Evolutionary conservation across 306 rosid species (phyloP), one percentile per base, ranked within the genome.

Genomic region (Calophaca sinica): DNA sequence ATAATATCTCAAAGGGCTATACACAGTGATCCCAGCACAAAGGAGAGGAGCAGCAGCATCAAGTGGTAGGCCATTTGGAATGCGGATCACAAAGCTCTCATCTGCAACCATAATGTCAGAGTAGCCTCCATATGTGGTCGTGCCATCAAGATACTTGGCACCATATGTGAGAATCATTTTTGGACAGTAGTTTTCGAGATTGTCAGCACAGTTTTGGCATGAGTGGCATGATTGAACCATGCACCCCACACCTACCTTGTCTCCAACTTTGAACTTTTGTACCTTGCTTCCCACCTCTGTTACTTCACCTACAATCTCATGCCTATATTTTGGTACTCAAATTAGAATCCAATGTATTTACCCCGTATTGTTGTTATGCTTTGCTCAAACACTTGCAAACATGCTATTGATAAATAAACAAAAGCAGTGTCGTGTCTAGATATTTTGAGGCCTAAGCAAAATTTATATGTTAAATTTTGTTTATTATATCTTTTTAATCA

Each of bases 171-270:
- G 62, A 33, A 82, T 61, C 72, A 20, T 5, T 57, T 82, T 71
- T 26, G 85, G 80, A 66, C 91, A 87, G 73, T 82, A 84, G 26
- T 20, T 20, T 20, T 20, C 26, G 1, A 20, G 26, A 20, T 20
- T 20, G 26, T 20, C 26, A 20, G 50, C 28, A 28, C 88, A 87
- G 32, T 10, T 82, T 1, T 73, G 72, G 52, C 90, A 87, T 7
- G 86, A 76, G 13, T 31, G 70, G 46, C 90, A 87, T 8, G 90
- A 74, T 1, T 77, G 77, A 33, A 87, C 82, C 81, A 84, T 10
- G 82, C 81, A 75, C 3, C 90, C 88, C 5, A 84, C 90, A 14
- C 88, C 90, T 2, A 80, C 87, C 36, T 28, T 79, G 69, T 84
- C 90, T 26, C 90, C 88, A 7, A 84, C 84, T 50, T 79, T 82